Base-by-base conservation (phyloP, 202 grass and related monocot species). In the Brachypodium distachyon region DNA sequence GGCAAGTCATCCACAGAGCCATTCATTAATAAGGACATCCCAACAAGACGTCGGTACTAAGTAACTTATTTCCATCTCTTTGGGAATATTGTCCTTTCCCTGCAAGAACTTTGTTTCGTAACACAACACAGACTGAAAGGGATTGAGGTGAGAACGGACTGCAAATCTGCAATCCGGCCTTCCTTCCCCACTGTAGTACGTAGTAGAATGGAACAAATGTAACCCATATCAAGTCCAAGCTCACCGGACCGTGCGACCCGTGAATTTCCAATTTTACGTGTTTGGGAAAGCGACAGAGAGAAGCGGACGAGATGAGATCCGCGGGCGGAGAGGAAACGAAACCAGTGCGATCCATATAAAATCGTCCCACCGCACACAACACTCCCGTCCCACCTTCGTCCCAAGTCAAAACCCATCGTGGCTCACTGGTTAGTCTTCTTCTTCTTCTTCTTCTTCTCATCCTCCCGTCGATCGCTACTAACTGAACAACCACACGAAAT, bases 341-440 rank as follows among this genome's bases (percentile, higher is more conserved):
- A 40, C 11, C 25, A 22, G 29, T 36, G 67, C 29, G 28, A n/a
- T 52, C 43, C 28, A 42, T 29, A 74, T 57, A 73, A 72, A 29
- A n/a, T n/a, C n/a, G n/a, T 58, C 16, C 14, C 36, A 57, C 68
- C 43, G 36, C 10, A 74, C 36, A n/a, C 23, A 27, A 56, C 14
- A 59, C 21, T 33, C 72, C 55, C 72, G 22, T 67, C 64, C 39
- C 40, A 28, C 22, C 67, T 58, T 17, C 26, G 32, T 14, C 39
- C 9, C 11, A 33, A 61, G 54, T 34, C 26, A 75, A 75, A 29
- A 17, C 26, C 6, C 38, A 19, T 58, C 72, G 6, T 5, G 3
- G 52, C 60, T 77, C 18, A 52, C 67, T 78, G 40, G 58, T 78
- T 65, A 57, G 14, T 38, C 39, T 17, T 19, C 72, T n/a, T n/a